phyloP scores from a whole-genome alignment of 2,329 filamentous ascomycete species.

The Trichophyton rubrum region DNA sequence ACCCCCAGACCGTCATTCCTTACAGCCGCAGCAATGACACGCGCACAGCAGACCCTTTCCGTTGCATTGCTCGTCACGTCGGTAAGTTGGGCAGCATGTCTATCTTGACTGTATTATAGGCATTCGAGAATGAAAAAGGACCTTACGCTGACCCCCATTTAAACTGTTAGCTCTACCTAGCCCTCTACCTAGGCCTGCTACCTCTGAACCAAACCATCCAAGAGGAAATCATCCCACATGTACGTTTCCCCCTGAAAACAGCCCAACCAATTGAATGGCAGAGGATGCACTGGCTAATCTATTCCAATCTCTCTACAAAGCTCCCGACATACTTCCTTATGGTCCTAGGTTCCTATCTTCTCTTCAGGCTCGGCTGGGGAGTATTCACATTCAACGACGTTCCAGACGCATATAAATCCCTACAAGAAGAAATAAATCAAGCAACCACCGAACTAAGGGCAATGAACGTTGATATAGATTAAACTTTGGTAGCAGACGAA shows the following conservation, averaged over 20 bases:
- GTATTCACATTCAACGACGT: conserved; percentile 96
- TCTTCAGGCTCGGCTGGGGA: conserved; percentile 82
- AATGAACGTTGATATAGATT: conserved; percentile 34
- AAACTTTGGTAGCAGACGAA: conserved; percentile 9
- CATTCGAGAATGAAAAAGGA: not conserved
- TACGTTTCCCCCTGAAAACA: conserved; percentile 40
- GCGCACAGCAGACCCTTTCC: conserved; percentile 84
- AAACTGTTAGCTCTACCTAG: conserved; percentile 65
- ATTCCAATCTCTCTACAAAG: conserved; percentile 35
- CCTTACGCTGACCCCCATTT: not conserved
- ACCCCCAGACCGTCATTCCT: not conserved
- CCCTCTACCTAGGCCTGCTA: conserved; percentile 70
- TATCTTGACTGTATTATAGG: not conserved
- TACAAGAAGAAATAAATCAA: conserved; percentile 65
- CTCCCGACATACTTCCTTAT: conserved; percentile 89
- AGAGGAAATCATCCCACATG: conserved; percentile 75
- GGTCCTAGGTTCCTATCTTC: conserved; percentile 79
- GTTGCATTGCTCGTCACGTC: conserved; percentile 77
- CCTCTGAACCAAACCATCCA: conserved; percentile 68
- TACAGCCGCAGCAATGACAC: conserved; percentile 54
- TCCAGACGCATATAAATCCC: conserved; percentile 74
- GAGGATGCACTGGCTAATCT: not conserved
- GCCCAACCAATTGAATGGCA: not conserved
- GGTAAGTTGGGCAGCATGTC: conserved; percentile 38
- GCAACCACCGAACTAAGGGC: conserved; percentile 32